Conservation (phyloP, 2,329 filamentous ascomycete species). For the Knufia fluminis region DNA sequence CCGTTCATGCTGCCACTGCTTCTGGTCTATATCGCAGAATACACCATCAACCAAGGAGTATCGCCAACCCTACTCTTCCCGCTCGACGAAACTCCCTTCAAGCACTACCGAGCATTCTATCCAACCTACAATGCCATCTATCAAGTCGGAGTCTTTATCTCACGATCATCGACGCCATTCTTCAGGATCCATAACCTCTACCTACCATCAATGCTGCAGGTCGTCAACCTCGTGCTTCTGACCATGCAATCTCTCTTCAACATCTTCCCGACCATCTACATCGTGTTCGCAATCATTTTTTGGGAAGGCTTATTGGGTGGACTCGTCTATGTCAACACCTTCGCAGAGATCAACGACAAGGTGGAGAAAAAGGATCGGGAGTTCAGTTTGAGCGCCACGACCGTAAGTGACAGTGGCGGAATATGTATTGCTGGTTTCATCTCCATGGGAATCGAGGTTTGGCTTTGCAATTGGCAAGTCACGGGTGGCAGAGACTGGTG, state of each 20-base stretch:
- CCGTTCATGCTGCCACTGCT: slow-evolving; percentile 83
- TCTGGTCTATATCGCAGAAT: slow-evolving; percentile 90
- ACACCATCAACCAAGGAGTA: slow-evolving; percentile 94
- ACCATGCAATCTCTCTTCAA: slow-evolving; percentile 66
- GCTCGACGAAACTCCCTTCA: slow-evolving; percentile 64
- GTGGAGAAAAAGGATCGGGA: slow-evolving; percentile 71
- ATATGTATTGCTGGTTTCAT: slow-evolving; percentile 83
- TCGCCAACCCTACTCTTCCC: slow-evolving; percentile 84
- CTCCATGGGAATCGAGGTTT: slow-evolving; percentile 71
- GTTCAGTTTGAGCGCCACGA: slow-evolving; percentile 82
- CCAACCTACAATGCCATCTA: slow-evolving; percentile 92
- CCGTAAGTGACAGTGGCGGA: slow-evolving; percentile 82
- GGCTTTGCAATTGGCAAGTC: slow-evolving; percentile 77
- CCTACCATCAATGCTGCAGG: slow-evolving; percentile 69
- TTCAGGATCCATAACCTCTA: slow-evolving; percentile 74
- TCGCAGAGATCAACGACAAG: slow-evolving; percentile 83
- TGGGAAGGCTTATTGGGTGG: slow-evolving; percentile 93
- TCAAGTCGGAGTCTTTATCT: slow-evolving; percentile 90
- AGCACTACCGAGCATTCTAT: slow-evolving; percentile 77
- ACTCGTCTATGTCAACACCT: slow-evolving; percentile 89
- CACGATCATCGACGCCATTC: slow-evolving; percentile 82
- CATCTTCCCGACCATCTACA: slow-evolving; percentile 75
- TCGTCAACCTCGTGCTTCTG: slow-evolving; percentile 66
- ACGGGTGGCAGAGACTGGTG: slow-evolving; percentile 69
- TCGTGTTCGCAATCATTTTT: slow-evolving; percentile 78